Conservation (phyloP, 306 rosid species). For the Fagus sylvatica region DNA sequence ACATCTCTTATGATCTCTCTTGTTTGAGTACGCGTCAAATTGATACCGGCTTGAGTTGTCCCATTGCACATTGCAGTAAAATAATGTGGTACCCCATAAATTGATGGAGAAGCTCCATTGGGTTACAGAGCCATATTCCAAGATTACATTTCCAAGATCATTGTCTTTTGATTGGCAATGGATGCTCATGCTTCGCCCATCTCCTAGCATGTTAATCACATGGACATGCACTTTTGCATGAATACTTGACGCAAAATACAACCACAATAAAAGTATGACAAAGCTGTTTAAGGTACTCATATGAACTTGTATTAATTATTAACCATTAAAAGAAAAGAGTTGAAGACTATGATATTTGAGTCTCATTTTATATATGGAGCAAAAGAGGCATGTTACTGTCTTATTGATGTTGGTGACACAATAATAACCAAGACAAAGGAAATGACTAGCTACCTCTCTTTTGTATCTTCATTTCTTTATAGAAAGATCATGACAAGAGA, state of each 20-base stretch:
- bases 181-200: slow-evolving; percentile 15
- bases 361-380: too few relatives aligned
- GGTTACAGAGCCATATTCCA: slow-evolving; percentile 9
- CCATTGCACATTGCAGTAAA: slow-evolving; percentile 22
- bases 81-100: slow-evolving; percentile 25
- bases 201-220: slow-evolving; percentile 11
- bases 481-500: slow-evolving; percentile 20
- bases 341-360: too few relatives aligned
- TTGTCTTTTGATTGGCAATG: slow-evolving; percentile 26
- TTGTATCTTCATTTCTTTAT: neutral
- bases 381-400: too few relatives aligned
- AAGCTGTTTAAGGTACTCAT: neutral
- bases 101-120: slow-evolving; percentile 24
- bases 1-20: slow-evolving; percentile 16
- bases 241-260: neutral
- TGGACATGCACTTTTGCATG: slow-evolving; percentile 10
- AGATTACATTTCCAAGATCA: slow-evolving; percentile 9
- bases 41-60: neutral
- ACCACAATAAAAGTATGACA: neutral
- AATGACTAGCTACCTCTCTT: neutral
- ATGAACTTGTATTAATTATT: too few relatives aligned
- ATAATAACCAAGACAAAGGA: neutral
- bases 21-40: slow-evolving; percentile 9
- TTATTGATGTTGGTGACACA: neutral
- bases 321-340: too few relatives aligned